These are phyloP conservation scores for Penicillium daleae DNA, from an alignment of 495 filamentous ascomycete species.

Conservation along the genomic window DNA sequence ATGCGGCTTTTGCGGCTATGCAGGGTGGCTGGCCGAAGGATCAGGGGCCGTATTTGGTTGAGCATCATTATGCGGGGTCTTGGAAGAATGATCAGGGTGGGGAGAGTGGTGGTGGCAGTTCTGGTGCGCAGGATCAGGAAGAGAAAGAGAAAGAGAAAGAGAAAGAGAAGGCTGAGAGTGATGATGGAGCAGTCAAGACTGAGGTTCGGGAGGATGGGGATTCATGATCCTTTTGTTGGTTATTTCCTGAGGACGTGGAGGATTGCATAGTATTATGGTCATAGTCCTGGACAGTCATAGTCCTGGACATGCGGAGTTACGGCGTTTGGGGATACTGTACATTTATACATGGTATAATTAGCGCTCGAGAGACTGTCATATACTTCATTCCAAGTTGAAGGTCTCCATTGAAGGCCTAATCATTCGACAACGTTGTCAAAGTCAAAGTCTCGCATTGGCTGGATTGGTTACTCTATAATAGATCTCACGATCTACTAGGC, in stretches of 20 bases:
- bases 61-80: constrained; percentile 37
- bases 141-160: not conserved
- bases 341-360: not conserved
- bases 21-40: constrained; percentile 22
- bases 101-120: not conserved
- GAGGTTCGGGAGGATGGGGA: not conserved
- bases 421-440: no score
- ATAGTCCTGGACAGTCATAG: no score
- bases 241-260: not conserved
- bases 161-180: not conserved
- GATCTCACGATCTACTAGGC: no score
- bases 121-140: not conserved
- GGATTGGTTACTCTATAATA: no score
- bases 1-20: constrained; percentile 32
- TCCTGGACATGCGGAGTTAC: no score
- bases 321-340: not conserved
- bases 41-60: constrained; percentile 29
- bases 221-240: not conserved
- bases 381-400: no score
- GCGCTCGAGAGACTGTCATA: no score
- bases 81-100: constrained; percentile 33
- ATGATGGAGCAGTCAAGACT: not conserved
- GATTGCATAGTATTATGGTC: not conserved
- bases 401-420: no score
- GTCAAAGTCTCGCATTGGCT: no score